A percentile compares a stretch with the other conserved stretches of the same genome.
Conservation (phyloP, 202 grass and related monocot genomes). For the Tripidium arundinaceum region DNA sequence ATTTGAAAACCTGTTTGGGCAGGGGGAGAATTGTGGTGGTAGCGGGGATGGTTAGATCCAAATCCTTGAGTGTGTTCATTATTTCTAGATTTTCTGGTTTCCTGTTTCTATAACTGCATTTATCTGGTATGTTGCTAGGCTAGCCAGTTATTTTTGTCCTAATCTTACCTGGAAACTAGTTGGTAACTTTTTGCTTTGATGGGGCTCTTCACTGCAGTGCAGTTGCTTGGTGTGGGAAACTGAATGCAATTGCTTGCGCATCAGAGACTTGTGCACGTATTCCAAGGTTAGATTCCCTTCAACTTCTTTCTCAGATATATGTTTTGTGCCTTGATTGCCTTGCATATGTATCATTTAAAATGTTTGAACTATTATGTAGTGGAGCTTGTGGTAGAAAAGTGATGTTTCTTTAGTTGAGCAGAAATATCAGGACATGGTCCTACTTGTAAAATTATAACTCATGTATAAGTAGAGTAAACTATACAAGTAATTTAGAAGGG, state of each 20-base stretch:
- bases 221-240: constrained; percentile 85
- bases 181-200: constrained; percentile 9
- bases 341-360: not conserved
- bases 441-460: not conserved
- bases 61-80: not conserved
- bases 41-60: not conserved
- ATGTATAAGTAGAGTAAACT: not conserved
- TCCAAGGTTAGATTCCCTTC: constrained; percentile 60
- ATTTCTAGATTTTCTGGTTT: constrained; percentile 9
- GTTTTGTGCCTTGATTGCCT: not conserved
- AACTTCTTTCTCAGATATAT: constrained; percentile 2
- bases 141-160: not conserved
- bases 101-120: not conserved
- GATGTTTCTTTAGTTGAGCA: not conserved
- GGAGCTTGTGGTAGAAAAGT: not conserved
- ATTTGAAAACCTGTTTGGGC: not conserved
- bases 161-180: not conserved
- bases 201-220: constrained; percentile 52
- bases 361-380: not conserved
- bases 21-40: not conserved
- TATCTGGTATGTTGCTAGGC: not conserved
- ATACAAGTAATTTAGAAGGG: not conserved
- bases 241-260: constrained; percentile 90
- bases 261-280: constrained; percentile 92
- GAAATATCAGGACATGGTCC: not conserved